phyloP scores from a whole-genome alignment of 805 yeast species.

The Naumovozyma castellii region DNA sequence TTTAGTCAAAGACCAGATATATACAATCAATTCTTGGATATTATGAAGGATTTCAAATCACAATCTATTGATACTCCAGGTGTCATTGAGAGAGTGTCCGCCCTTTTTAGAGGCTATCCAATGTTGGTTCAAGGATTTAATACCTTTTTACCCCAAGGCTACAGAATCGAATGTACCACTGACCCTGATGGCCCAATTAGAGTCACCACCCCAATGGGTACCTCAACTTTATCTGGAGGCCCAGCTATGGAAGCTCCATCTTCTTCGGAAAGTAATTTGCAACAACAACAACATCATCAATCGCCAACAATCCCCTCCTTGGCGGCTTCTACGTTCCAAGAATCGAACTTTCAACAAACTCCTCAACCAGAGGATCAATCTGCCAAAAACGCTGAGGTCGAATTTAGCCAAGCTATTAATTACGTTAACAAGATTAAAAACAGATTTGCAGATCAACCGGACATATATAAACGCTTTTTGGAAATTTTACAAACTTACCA shows the following conservation, averaged over 20 bases:
- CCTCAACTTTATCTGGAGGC: slow-evolving; percentile 22
- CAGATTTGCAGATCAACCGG: slow-evolving; percentile 88
- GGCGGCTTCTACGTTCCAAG: slow-evolving; percentile 4
- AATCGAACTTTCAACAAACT: neutral
- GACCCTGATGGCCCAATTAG: slow-evolving; percentile 88
- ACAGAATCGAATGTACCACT: slow-evolving; percentile 79
- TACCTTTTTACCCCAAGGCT: slow-evolving; percentile 95
- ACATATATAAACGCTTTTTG: slow-evolving; percentile 85
- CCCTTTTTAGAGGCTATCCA: slow-evolving; percentile 86
- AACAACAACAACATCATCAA: neutral
- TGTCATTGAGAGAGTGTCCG: slow-evolving; percentile 90
- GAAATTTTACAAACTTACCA: slow-evolving; percentile 95
- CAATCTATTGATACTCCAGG: slow-evolving; percentile 97
- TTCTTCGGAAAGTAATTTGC: neutral
- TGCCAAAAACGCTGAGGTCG: slow-evolving; percentile 55
- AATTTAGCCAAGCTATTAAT: slow-evolving; percentile 92
- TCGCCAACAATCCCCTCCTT: slow-evolving; percentile 5
- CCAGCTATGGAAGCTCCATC: neutral
- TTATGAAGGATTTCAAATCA: slow-evolving; percentile 97
- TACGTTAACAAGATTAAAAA: slow-evolving; percentile 95
- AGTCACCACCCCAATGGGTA: slow-evolving; percentile 93
- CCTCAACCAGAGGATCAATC: slow-evolving; percentile 4
- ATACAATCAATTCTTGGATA: slow-evolving; percentile 89
- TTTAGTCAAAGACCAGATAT: slow-evolving; percentile 90
- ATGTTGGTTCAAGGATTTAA: slow-evolving; percentile 92